Percentiles rank a stretch among this genome's conserved stretches.
These are phyloP conservation scores for Cladobotryum mycophilum DNA, from an alignment of 2,329 filamentous ascomycete genomes.

Conservation along the genomic window DNA sequence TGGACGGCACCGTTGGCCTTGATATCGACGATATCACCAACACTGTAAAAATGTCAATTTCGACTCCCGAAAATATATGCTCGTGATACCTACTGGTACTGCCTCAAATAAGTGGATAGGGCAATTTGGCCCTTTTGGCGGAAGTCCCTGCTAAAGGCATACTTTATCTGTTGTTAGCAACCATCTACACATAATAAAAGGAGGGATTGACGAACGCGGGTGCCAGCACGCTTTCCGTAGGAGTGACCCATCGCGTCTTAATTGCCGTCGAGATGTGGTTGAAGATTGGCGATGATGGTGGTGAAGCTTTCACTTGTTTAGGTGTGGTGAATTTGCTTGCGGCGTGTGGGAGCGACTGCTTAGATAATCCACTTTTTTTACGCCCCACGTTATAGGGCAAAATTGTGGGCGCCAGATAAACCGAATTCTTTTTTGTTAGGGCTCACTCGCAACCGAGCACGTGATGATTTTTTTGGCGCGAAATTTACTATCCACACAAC, in stretches of 20 bases:
- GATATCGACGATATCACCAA: slow-evolving; percentile 98
- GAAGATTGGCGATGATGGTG: slow-evolving; percentile 33
- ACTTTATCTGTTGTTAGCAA: slow-evolving; percentile 41
- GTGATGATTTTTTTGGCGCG: slow-evolving; percentile 19
- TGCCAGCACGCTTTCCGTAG: slow-evolving; percentile 79
- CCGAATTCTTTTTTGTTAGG: slow-evolving; percentile 27
- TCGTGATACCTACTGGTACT: slow-evolving; percentile 63
- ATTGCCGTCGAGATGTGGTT: slow-evolving; percentile 36
- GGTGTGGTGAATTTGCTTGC: slow-evolving; percentile 32
- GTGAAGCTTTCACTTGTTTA: slow-evolving; percentile 24
- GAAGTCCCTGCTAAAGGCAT: slow-evolving; percentile 92
- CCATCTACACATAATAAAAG: slow-evolving; percentile 6
- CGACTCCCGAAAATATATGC: not conserved
- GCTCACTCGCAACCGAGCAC: slow-evolving; percentile 21
- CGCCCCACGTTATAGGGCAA: slow-evolving; percentile 27
- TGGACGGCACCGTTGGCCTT: slow-evolving; percentile 97
- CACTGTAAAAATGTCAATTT: slow-evolving; percentile 52
- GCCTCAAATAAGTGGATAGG: slow-evolving; percentile 88
- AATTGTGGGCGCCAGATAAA: slow-evolving; percentile 17
- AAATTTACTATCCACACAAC: slow-evolving; percentile 31
- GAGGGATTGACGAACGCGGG: slow-evolving; percentile 57
- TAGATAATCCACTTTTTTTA: slow-evolving; percentile 33
- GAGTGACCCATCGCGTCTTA: slow-evolving; percentile 75
- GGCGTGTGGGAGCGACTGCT: slow-evolving; percentile 32
- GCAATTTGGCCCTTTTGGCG: slow-evolving; percentile 92